These are phyloP conservation scores for Colletotrichum sp. DNA, from an alignment of 2,329 filamentous ascomycete species.

Conservation along the genomic window DNA sequence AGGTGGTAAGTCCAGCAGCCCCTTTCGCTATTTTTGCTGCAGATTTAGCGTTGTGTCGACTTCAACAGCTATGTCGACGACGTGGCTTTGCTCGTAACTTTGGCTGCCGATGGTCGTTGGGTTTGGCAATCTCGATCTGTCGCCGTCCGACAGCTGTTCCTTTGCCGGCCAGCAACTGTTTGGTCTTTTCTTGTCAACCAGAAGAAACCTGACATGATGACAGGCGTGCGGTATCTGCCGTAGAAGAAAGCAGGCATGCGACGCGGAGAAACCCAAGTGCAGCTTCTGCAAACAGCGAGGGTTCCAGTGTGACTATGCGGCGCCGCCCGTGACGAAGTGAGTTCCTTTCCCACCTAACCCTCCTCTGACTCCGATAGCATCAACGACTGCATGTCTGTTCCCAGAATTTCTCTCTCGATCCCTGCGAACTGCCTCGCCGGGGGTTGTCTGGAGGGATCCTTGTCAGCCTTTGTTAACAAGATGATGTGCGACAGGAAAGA, in stretches of 20 bases:
- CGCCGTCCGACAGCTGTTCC: neutral
- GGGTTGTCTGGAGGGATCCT: constrained; percentile 1
- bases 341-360: neutral
- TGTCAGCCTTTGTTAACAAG: neutral
- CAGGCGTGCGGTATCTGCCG: constrained; percentile 65
- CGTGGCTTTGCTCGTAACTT: neutral
- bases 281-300: constrained; percentile 51
- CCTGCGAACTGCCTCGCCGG: neutral
- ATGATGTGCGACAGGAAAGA: constrained; percentile 54
- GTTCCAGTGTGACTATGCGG: neutral
- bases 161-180: neutral
- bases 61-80: neutral
- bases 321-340: neutral
- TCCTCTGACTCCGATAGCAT: neutral
- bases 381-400: neutral
- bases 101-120: neutral
- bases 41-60: neutral
- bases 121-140: neutral
- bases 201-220: neutral
- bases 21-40: neutral
- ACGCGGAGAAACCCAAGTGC: constrained; percentile 67
- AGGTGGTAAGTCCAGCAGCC: neutral
- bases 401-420: neutral
- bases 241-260: constrained; percentile 67
- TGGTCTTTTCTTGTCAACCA: neutral